phyloP scores from a whole-genome alignment of 176 grass and related monocot species.

The Phragmites australis region DNA sequence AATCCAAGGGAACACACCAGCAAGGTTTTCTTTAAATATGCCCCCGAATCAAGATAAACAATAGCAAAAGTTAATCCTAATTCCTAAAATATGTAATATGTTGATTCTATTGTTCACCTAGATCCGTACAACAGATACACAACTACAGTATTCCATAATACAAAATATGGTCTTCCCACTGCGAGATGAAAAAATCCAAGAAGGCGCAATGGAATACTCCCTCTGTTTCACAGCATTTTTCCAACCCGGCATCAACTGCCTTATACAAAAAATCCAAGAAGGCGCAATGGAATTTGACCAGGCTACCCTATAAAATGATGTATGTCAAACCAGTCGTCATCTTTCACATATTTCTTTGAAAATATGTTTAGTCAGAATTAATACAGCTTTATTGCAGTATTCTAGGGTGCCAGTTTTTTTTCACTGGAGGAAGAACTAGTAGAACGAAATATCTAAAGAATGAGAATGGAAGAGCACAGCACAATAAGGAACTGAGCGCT shows the following conservation, averaged over 20 bases:
- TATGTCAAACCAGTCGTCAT: not conserved
- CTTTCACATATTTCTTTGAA: not conserved
- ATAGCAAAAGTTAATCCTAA: not conserved
- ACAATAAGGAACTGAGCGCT: not conserved
- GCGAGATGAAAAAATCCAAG: not conserved
- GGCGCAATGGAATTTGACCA: not conserved
- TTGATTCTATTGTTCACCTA: not conserved
- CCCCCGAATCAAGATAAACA: not conserved
- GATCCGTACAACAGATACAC: not conserved
- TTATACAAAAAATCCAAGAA: not conserved
- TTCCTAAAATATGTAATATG: not conserved
- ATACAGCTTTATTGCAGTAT: not conserved
- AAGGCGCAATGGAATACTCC: too few species aligned
- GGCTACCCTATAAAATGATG: not conserved
- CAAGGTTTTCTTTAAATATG: not conserved
- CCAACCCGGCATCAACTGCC: not conserved
- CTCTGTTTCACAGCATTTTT: not conserved
- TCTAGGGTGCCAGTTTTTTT: not conserved
- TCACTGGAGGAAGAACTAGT: not conserved
- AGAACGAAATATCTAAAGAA: not conserved
- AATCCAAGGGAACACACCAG: not conserved
- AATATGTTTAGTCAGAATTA: not conserved
- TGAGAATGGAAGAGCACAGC: not conserved
- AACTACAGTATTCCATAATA: not conserved
- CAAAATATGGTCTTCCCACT: not conserved